Evolutionary conservation across 306 rosid species (phyloP), one percentile per base, ranked within the genome.

Genomic region (Cucumis melo): DNA sequence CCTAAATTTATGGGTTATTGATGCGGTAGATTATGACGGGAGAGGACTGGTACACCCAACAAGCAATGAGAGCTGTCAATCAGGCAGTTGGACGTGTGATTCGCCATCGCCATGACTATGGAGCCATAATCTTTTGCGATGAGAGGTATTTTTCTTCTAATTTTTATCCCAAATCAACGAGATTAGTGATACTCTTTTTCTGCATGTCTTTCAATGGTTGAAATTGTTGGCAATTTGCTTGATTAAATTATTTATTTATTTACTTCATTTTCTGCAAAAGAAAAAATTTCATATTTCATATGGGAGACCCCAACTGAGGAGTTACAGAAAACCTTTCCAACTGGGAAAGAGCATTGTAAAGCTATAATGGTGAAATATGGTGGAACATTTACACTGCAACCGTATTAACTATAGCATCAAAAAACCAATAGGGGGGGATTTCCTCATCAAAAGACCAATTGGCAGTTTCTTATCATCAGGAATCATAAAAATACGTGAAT

Each of bases 61-160:
- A 91, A 86, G 98, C 98, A 79, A 86, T 89, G 59, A 87, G 96
- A 80, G 98, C 98, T 58, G 97, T 93, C 83, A 93, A 93, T 82
- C 98, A 93, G 82, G 97, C 98, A 63, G 88, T 93, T 82, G 98
- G 98, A 62, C 98, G 98, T 83, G 97, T 93, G 58, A 93, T 93
- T 80, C 97, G 98, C 74, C 98, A 93, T 78, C 94, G 97, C 67
- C 86, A 91, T 83, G 98, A 93, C 86, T 93, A 93, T 76, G 98
- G 98, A 76, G 98, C 98, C 29, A 93, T 93, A 80, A 88, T 93
- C 78, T 87, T 89, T 64, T 90, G 92, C 77, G 98, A 93, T 51
- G 98, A 93, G 87, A 93, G 98, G 98, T 93, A 48, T 76, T 78
- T 56, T n/a, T 57, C 72, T 61, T 74, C 32, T n/a, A 61, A 59